Evolutionary conservation across 1,284 basidiomycete genomes (phyloP).

Genomic region (Cutaneotrichosporon dermatis): DNA sequence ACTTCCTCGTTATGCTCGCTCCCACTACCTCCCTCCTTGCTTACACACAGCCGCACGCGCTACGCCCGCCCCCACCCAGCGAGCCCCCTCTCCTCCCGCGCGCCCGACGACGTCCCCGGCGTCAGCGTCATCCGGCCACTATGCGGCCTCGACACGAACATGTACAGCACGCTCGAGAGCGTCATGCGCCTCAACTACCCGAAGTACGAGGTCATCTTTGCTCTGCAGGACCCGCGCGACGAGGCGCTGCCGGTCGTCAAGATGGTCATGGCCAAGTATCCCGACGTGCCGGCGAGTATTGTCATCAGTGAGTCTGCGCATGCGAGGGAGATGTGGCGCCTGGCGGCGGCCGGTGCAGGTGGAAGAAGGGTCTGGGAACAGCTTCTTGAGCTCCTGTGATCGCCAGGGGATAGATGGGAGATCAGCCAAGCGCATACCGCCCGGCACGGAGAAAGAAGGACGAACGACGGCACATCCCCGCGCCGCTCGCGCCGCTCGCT

Average conservation of each 20-base stretch:
- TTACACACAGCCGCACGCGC: slow-evolving; percentile 58
- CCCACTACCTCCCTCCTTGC: no score
- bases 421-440: no score
- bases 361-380: neutral
- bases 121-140: slow-evolving; percentile 87
- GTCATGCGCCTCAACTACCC: slow-evolving; percentile 84
- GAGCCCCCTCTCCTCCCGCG: slow-evolving; percentile 59
- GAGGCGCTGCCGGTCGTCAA: slow-evolving; percentile 73
- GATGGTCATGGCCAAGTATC: slow-evolving; percentile 67
- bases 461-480: no score
- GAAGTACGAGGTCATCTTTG: slow-evolving; percentile 80
- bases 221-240: slow-evolving; percentile 74
- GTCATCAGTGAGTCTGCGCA: slow-evolving; percentile 63
- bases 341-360: no score
- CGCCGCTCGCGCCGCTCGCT: neutral
- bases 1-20: no score
- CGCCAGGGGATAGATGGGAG: no score
- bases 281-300: slow-evolving; percentile 63
- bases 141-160: slow-evolving; percentile 85
- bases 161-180: slow-evolving; percentile 88
- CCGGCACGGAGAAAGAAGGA: no score
- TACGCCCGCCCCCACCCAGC: slow-evolving; percentile 61
- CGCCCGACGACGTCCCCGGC: slow-evolving; percentile 62
- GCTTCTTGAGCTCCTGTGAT: no score
- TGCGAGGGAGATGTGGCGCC: no score